Percentiles rank a stretch among this genome's conserved stretches.
These are phyloP conservation scores for Lactuca sativa DNA, from an alignment of 129 eudicot genomes.

Conservation along the genomic window DNA sequence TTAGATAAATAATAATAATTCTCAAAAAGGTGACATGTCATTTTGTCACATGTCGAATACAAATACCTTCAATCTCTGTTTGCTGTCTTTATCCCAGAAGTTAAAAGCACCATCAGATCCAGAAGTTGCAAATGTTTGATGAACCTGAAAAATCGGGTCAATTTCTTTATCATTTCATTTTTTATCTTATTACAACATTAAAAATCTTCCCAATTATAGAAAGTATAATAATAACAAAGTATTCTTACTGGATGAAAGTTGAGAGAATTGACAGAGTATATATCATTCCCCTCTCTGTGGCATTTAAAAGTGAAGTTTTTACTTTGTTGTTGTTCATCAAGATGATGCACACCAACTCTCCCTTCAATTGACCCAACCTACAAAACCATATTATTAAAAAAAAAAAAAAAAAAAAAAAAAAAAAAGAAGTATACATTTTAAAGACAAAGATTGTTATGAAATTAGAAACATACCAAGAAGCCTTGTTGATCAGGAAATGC, in stretches of 20 bases:
- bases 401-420: slow-evolving; percentile 12
- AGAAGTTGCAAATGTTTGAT: slow-evolving; percentile 90
- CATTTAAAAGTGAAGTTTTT: slow-evolving; percentile 96
- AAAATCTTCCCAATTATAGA: too few relatives aligned
- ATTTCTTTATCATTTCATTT: too few relatives aligned
- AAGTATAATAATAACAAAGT: too few relatives aligned
- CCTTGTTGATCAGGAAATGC: slow-evolving; percentile 99
- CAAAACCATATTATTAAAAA: slow-evolving; percentile 8
- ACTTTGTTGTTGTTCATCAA: slow-evolving; percentile 77
- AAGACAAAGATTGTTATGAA: neutral
- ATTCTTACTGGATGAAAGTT: slow-evolving; percentile 90
- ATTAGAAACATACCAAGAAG: slow-evolving; percentile 63
- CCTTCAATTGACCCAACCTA: slow-evolving; percentile 99
- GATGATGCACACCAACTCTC: slow-evolving; percentile 96
- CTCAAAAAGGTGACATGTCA: too few relatives aligned
- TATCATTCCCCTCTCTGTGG: slow-evolving; percentile 89
- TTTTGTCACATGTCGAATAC: too few relatives aligned
- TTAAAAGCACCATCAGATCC: slow-evolving; percentile 98
- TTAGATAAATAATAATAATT: neutral
- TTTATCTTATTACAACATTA: too few relatives aligned
- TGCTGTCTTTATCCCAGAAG: slow-evolving; percentile 99
- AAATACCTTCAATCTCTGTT: slow-evolving; percentile 88
- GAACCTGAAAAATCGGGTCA: slow-evolving; percentile 41
- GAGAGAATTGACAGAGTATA: slow-evolving; percentile 88
- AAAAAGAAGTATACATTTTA: neutral